Evolutionary conservation across 192 early-diverging fungal genomes (phyloP), one percentile per base, ranked within the genome.

Genomic region (Coemansia sp.): DNA sequence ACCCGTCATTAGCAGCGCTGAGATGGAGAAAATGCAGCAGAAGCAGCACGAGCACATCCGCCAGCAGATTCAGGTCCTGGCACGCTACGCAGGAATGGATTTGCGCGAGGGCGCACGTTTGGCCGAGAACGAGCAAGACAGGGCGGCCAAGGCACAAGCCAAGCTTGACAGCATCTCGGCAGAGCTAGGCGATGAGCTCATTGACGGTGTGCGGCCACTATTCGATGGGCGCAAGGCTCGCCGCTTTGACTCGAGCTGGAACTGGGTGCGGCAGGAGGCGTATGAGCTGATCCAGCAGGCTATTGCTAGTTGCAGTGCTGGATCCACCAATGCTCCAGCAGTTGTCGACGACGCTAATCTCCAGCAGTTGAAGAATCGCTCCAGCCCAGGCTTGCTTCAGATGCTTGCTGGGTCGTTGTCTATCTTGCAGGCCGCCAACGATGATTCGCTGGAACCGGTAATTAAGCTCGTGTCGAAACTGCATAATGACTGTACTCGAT

Each of bases 171-270:
- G 84, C 35, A 90, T 93, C 85, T 63, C 84, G 27, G 86, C 74
- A 59, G 96, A 98, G 81, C 90, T 95, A 67, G 96, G 95, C 67
- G 93, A 96, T 41, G 71, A 73, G n/a, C 39, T 70, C 2, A 86
- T 89, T 37, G 86, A 92, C 38, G 96, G 96, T 30, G 92, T 94
- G 72, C 84, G 84, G 45, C 92, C 94, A 4, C 53, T 80, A 2
- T 96, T 98, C 71, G 89, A 87, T 60, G 74, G 76, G 15, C 85
- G 88, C 67, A 98, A 94, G 84, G 93, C 89, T 38, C 91, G 96
- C 45, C 85, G 67, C 30, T 98, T 92, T 74, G 94, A 98, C 69
- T 98, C 96, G 58, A 89, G 89, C 87, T 98, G 96, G 96, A 96
- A 96, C 86, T 98, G 96, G 95, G 85, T 94, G 55, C 77, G 62